Conservation (phyloP, 2,329 filamentous ascomycete species). For the Thelonectria olida region DNA sequence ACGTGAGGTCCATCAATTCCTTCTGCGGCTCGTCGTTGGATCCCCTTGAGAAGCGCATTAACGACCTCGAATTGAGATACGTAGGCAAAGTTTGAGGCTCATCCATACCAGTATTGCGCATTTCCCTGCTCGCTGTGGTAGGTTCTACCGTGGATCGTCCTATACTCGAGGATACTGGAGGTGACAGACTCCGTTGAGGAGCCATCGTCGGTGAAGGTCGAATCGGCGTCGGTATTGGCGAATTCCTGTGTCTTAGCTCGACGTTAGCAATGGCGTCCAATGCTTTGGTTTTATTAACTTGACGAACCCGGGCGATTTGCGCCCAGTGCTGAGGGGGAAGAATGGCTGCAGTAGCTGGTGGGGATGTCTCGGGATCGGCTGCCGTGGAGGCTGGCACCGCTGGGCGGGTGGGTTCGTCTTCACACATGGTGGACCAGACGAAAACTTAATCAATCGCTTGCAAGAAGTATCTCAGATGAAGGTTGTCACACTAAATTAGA, state of each 20-base stretch:
- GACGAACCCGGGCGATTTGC: constrained; percentile 27
- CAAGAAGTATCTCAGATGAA: too few relatives aligned
- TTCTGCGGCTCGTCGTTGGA: constrained; percentile 35
- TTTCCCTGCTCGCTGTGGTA: constrained; percentile 35
- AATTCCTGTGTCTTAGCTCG: background rate
- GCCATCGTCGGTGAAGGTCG: background rate
- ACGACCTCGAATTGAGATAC: background rate
- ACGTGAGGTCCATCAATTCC: constrained; percentile 37
- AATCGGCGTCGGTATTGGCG: constrained; percentile 10
- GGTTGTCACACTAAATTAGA: too few relatives aligned
- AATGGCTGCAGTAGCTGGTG: constrained; percentile 8
- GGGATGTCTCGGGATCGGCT: background rate
- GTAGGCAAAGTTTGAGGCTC: accelerated
- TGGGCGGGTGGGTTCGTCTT: background rate
- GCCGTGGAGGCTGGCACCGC: background rate
- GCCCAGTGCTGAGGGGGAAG: constrained; percentile 34
- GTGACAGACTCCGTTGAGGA: constrained; percentile 32
- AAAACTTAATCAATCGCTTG: too few relatives aligned
- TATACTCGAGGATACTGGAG: constrained; percentile 34
- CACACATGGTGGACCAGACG: constrained; percentile 1
- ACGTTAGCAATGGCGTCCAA: background rate
- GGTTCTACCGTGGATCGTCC: constrained; percentile 33
- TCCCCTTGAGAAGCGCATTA: constrained; percentile 19
- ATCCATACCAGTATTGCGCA: constrained; percentile 38
- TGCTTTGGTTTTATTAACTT: background rate